Evolutionary conservation across 2,329 filamentous ascomycete genomes (phyloP).

Genomic region (Didymella arachidicola): DNA sequence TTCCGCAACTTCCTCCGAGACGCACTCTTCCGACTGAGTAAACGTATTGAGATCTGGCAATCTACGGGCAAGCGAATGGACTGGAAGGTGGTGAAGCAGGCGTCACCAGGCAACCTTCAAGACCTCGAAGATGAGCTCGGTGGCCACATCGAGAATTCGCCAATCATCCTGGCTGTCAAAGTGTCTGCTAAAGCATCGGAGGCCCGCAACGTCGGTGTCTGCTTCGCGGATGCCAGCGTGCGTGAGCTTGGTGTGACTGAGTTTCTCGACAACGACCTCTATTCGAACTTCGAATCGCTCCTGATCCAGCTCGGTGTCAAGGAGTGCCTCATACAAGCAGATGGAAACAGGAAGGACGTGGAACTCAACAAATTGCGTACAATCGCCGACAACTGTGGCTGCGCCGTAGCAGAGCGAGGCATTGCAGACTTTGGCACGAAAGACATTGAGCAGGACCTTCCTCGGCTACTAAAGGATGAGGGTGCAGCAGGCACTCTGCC

Average conservation of each 20-base stretch:
- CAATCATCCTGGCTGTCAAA: conserved; percentile 95
- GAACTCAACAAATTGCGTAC: conserved; percentile 86
- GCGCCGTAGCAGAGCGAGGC: conserved; percentile 84
- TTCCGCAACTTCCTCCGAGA: conserved; percentile 96
- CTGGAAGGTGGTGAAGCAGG: conserved; percentile 89
- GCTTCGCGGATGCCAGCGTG: conserved; percentile 96
- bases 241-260: conserved; percentile 95
- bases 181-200: conserved; percentile 87
- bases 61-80: conserved; percentile 77
- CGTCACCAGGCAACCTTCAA: conserved; percentile 94
- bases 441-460: conserved; percentile 95
- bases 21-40: conserved; percentile 88
- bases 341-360: conserved; percentile 81
- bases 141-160: conserved; percentile 83
- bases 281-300: conserved; percentile 96
- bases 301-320: conserved; percentile 96
- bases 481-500: conserved; percentile 77
- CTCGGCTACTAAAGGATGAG: conserved; percentile 86
- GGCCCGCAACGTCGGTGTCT: conserved; percentile 87
- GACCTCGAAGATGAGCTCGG: conserved; percentile 96
- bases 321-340: conserved; percentile 86
- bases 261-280: conserved; percentile 98
- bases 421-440: conserved; percentile 80
- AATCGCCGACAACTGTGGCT: conserved; percentile 90
- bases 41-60: conserved; percentile 89